These are phyloP conservation scores for Picea glauca DNA, from an alignment of 75 land plant species.

Conservation along the genomic window DNA sequence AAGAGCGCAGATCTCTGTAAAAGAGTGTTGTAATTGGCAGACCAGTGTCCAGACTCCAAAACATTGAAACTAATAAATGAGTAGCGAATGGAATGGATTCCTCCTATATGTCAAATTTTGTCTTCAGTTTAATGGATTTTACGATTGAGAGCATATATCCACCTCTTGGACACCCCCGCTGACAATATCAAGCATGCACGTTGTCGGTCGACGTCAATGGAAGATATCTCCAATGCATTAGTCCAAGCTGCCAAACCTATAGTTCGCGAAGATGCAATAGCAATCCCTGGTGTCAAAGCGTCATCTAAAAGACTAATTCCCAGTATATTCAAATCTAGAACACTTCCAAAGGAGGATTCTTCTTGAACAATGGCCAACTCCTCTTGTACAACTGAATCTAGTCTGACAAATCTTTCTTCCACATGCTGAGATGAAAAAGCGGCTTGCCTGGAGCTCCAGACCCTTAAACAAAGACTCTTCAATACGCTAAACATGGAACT, in stretches of 20 bases:
- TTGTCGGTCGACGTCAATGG: slow-evolving; percentile 58
- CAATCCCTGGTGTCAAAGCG: slow-evolving; percentile 80
- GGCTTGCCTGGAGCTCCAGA: no score
- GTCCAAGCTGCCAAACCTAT: slow-evolving; percentile 95
- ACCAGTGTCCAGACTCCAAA: no score
- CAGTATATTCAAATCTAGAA: slow-evolving; percentile 62
- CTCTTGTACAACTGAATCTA: slow-evolving; percentile 54
- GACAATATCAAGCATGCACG: slow-evolving; percentile 67
- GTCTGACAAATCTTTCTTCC: no score
- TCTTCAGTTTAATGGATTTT: slow-evolving; percentile 16
- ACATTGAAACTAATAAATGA: no score
- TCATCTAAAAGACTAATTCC: slow-evolving; percentile 61
- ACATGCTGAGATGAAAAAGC: no score
- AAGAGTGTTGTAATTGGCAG: no score
- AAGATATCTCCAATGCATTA: slow-evolving; percentile 89
- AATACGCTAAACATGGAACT: no score
- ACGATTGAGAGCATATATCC: slow-evolving; percentile 78
- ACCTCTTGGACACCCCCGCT: slow-evolving; percentile 82
- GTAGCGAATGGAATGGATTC: no score
- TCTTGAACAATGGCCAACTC: slow-evolving; percentile 63
- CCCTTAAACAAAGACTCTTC: no score
- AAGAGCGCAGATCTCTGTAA: no score
- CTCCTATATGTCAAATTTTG: no score
- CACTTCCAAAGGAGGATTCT: slow-evolving; percentile 65
- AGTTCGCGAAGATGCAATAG: slow-evolving; percentile 86